These are phyloP conservation scores for Bromus sterilis DNA, from an alignment of 176 grass and related monocot genomes.

Conservation along the genomic window DNA sequence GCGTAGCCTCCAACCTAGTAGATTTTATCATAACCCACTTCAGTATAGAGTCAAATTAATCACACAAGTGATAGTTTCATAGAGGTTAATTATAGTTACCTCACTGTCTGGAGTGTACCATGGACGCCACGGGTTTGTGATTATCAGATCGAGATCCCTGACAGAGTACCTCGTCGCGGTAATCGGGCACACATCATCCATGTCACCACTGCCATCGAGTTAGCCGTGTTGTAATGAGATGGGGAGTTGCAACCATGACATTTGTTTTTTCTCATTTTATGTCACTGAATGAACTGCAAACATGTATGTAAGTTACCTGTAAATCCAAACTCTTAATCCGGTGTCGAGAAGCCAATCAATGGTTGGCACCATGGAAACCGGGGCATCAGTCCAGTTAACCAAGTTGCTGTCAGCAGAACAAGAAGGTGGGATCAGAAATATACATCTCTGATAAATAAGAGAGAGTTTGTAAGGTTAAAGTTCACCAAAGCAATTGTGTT, in stretches of 20 bases:
- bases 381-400: not conserved
- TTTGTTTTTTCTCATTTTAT: not conserved
- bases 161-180: constrained; percentile 16
- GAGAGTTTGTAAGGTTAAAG: not conserved
- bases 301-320: not conserved
- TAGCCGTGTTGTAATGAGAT: not conserved
- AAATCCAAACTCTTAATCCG: constrained; percentile 3
- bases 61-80: no score
- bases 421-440: not conserved
- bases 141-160: not conserved
- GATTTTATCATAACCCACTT: not conserved
- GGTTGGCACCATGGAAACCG: not conserved
- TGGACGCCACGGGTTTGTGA: constrained; percentile 20
- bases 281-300: no score
- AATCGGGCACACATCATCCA: constrained; percentile 13
- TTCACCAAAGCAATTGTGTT: no score
- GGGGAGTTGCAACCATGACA: not conserved
- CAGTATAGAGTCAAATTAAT: no score
- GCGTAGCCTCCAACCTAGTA: constrained; percentile 32
- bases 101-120: not conserved
- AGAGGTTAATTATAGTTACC: not conserved
- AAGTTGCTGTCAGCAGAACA: not conserved
- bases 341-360: not conserved
- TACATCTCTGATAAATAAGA: not conserved
- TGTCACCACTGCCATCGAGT: not conserved